Percentiles rank a stretch among this genome's conserved stretches.
Conservation (phyloP, 495 filamentous ascomycete species). For the Podospora pseudopauciseta region DNA sequence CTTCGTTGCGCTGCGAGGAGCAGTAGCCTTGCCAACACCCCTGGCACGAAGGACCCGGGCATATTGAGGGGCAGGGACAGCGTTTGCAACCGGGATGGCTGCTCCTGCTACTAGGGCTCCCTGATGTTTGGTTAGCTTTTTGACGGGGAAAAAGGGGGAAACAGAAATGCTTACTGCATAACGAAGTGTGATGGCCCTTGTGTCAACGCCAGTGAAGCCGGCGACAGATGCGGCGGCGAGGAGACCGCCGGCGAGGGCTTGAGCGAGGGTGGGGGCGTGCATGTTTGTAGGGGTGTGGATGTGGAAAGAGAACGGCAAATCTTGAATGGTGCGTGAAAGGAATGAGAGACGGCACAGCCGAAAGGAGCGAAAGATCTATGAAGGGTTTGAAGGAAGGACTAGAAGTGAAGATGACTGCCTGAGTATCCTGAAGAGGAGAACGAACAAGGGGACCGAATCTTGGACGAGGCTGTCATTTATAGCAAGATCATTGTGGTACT, state of each 20-base stretch:
- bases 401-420: background rate
- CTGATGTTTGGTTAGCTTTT: background rate
- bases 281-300: background rate
- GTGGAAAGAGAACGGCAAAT: background rate
- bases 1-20: background rate
- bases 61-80: background rate
- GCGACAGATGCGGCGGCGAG: background rate
- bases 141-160: background rate
- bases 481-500: background rate
- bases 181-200: background rate
- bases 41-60: background rate
- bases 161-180: background rate
- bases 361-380: background rate
- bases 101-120: background rate
- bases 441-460: background rate
- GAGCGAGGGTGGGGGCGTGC: background rate
- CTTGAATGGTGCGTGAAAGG: background rate
- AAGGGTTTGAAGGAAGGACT: background rate
- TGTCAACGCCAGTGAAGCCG: background rate
- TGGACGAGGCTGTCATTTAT: background rate
- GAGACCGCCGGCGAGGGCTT: conserved; percentile 6
- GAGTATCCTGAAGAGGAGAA: background rate
- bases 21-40: background rate
- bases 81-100: background rate
- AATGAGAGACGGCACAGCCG: background rate